phyloP scores from a whole-genome alignment of 331 rosid species.

The Rosa hybrid region DNA sequence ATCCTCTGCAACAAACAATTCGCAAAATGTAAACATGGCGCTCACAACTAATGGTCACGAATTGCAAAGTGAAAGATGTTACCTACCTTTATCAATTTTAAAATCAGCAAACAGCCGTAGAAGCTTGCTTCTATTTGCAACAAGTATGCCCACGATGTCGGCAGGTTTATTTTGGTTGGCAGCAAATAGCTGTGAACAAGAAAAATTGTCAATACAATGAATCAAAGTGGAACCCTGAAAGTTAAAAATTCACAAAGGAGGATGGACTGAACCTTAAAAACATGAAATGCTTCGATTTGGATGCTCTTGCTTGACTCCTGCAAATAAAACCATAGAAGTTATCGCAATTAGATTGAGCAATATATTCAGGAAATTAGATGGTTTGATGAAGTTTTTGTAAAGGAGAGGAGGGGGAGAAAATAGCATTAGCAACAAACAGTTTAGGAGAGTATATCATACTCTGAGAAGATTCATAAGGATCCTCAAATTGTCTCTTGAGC shows the following conservation, averaged over 20 bases:
- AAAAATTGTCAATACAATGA: conserved; percentile 30
- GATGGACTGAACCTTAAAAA: conserved; percentile 67
- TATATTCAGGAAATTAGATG: not conserved
- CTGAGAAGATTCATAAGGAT: conserved; percentile 97
- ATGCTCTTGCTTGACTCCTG: conserved; percentile 97
- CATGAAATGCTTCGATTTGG: conserved; percentile 87
- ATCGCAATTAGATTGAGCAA: conserved; percentile 3
- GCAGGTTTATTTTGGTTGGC: conserved; percentile 89
- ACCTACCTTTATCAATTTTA: conserved; percentile 75
- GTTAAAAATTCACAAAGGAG: not conserved
- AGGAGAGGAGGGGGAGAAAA: not conserved
- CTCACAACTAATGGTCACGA: conserved; percentile 12
- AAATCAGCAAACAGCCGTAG: conserved; percentile 76
- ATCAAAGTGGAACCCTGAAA: conserved; percentile 11
- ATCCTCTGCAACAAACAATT: conserved; percentile 59
- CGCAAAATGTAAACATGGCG: conserved; percentile 24
- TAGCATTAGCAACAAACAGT: conserved; percentile 11
- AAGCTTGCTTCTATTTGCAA: conserved; percentile 89
- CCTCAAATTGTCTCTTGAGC: conserved; percentile 97
- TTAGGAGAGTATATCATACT: conserved; percentile 43
- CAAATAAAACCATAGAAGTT: conserved; percentile 21
- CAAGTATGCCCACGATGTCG: conserved; percentile 69
- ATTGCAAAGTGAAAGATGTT: not conserved
- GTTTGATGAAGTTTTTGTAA: not conserved
- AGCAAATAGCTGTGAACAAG: conserved; percentile 71